These are phyloP conservation scores for Cladosporium velox DNA, from an alignment of 2,329 filamentous ascomycete species.

Conservation along the genomic window DNA sequence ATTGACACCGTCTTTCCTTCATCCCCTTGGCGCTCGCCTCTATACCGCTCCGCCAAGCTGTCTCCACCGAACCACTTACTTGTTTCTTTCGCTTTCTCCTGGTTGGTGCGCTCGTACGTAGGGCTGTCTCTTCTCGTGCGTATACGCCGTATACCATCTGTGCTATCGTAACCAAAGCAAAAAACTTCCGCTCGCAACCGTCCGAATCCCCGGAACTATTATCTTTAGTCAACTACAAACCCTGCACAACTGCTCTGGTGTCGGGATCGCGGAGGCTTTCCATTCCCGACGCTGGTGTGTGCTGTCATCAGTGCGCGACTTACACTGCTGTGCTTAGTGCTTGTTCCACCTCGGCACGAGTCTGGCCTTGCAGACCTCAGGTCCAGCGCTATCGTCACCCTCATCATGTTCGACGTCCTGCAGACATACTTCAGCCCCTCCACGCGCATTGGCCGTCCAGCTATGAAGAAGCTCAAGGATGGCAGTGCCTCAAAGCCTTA, in stretches of 20 bases:
- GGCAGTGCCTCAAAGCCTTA: conserved; percentile 3
- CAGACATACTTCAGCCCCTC: conserved; percentile 14
- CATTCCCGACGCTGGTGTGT: not conserved
- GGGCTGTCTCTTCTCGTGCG: not conserved
- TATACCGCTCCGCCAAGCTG: conserved; percentile 6
- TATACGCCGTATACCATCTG: not conserved
- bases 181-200: not conserved
- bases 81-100: not conserved
- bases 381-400: not conserved
- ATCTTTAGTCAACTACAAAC: not conserved
- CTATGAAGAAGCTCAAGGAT: not conserved
- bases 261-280: not conserved
- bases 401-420: conserved; percentile 15
- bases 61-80: not conserved
- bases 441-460: conserved; percentile 19
- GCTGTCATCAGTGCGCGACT: not conserved
- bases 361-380: not conserved
- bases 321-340: too few relatives aligned
- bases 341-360: not conserved
- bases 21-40: not conserved
- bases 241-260: not conserved
- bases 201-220: not conserved
- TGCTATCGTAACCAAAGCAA: not conserved
- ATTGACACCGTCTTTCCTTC: conserved; percentile 5
- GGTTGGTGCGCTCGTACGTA: conserved; percentile 8